Evolutionary conservation across 352 stramenopile genomes (phyloP).

Genomic region (Phytophthora cryptogea): DNA sequence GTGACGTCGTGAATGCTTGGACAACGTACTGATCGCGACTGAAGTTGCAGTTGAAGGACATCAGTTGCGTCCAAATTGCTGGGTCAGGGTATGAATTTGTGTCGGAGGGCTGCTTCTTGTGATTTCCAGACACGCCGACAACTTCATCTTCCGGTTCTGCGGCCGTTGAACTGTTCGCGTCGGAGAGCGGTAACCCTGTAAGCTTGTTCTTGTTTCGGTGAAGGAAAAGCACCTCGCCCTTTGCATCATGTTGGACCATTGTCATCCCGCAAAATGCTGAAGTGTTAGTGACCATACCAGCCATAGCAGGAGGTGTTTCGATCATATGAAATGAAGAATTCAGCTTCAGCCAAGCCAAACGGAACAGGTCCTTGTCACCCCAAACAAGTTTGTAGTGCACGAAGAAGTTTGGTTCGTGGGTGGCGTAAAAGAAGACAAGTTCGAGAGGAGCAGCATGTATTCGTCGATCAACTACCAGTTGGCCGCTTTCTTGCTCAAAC

Average conservation of each 20-base stretch:
- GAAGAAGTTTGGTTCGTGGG: slow-evolving; percentile 48
- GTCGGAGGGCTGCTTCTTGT: too few species aligned
- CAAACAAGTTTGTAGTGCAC: slow-evolving; percentile 41
- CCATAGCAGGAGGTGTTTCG: slow-evolving; percentile 41
- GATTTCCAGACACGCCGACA: too few species aligned
- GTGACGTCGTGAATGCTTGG: slow-evolving; percentile 45
- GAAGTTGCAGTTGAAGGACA: slow-evolving; percentile 52
- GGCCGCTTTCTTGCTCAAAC: slow-evolving; percentile 72
- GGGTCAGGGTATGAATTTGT: slow-evolving; percentile 32
- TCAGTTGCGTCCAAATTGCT: slow-evolving; percentile 60
- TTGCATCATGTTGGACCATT: slow-evolving; percentile 49
- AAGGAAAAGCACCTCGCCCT: slow-evolving; percentile 46
- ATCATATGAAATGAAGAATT: slow-evolving; percentile 58
- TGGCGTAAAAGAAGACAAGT: slow-evolving; percentile 45
- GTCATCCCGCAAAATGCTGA: slow-evolving; percentile 56
- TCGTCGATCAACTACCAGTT: slow-evolving; percentile 49
- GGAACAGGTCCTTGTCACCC: slow-evolving; percentile 72
- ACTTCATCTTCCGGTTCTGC: not conserved
- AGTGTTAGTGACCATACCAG: slow-evolving; percentile 34
- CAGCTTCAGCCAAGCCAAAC: slow-evolving; percentile 57
- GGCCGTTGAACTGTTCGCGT: not conserved
- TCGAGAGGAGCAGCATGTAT: slow-evolving; percentile 34
- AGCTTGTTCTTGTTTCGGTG: slow-evolving; percentile 61
- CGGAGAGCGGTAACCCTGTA: slow-evolving; percentile 3
- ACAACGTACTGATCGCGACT: slow-evolving; percentile 47